Evolutionary conservation across 2,329 filamentous ascomycete species (phyloP).

Genomic region (Exophiala sp.): DNA sequence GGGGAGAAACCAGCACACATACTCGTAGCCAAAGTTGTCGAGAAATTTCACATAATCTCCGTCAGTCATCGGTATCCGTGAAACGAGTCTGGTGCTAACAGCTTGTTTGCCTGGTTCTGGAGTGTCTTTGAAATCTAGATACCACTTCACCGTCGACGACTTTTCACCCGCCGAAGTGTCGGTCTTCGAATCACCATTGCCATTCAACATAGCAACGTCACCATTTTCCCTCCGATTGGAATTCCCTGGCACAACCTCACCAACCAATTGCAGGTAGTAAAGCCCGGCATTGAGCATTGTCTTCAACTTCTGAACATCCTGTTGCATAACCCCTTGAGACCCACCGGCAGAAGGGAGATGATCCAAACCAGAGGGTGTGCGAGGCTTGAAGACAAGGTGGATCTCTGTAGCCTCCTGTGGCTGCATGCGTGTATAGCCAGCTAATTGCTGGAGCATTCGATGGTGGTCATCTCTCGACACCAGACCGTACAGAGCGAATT

Average conservation of each 20-base stretch:
- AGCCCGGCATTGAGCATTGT: slow-evolving; percentile 47
- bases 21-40: slow-evolving; percentile 51
- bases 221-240: not conserved
- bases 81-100: slow-evolving; percentile 49
- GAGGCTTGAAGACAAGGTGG: slow-evolving; percentile 54
- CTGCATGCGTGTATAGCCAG: slow-evolving; percentile 57
- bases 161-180: slow-evolving; percentile 2
- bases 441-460: slow-evolving; percentile 56
- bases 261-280: slow-evolving; percentile 51
- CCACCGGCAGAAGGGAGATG: slow-evolving; percentile 36
- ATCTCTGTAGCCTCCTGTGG: slow-evolving; percentile 51
- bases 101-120: slow-evolving; percentile 48
- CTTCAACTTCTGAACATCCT: slow-evolving; percentile 42
- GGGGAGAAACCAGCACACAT: slow-evolving; percentile 27
- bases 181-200: not conserved
- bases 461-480: slow-evolving; percentile 53
- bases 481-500: slow-evolving; percentile 56
- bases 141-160: slow-evolving; percentile 32
- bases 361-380: slow-evolving; percentile 41
- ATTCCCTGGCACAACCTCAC: slow-evolving; percentile 31
- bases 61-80: slow-evolving; percentile 43
- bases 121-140: slow-evolving; percentile 45
- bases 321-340: slow-evolving; percentile 41
- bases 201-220: slow-evolving; percentile 13
- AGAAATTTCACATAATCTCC: slow-evolving; percentile 48